A percentile compares a stretch with the other conserved stretches of the same genome.
Evolutionary conservation across 768 basidiomycete genomes (phyloP).

Genomic region (Trametes cingulata): DNA sequence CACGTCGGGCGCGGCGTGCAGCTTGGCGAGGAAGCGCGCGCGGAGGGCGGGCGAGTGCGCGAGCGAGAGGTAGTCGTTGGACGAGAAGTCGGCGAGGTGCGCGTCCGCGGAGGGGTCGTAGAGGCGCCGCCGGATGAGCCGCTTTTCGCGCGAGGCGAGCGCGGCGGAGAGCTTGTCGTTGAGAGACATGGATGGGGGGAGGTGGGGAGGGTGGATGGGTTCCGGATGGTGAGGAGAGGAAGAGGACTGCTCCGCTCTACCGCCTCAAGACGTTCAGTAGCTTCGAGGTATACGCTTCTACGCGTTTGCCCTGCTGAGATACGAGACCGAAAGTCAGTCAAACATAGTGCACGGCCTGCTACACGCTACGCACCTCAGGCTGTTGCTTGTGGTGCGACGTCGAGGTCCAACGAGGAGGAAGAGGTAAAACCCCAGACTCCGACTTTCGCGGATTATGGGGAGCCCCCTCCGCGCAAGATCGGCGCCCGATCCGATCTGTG

Average conservation of each 20-base stretch:
- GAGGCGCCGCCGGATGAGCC: constrained; percentile 70
- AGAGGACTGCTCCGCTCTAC: too few species aligned
- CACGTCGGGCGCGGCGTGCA: constrained; percentile 52
- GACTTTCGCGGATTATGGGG: constrained; percentile 1
- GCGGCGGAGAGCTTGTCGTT: constrained; percentile 48
- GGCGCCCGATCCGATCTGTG: background rate
- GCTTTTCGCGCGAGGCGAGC: constrained; percentile 61
- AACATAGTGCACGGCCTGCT: too few species aligned
- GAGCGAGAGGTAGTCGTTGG: constrained; percentile 92
- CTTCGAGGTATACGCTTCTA: too few species aligned
- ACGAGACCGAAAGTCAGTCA: too few species aligned
- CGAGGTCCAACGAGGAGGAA: too few species aligned
- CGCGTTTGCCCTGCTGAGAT: too few species aligned
- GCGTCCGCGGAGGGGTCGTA: constrained; percentile 52
- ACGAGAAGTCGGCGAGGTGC: constrained; percentile 67
- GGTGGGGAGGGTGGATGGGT: background rate
- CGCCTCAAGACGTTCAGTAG: too few species aligned
- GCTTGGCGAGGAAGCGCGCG: constrained; percentile 54
- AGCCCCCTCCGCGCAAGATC: background rate
- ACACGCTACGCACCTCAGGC: too few species aligned
- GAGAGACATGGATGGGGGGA: constrained; percentile 28
- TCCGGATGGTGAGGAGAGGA: background rate
- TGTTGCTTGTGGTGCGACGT: too few species aligned
- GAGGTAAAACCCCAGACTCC: background rate
- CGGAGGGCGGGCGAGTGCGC: constrained; percentile 60